Percentiles rank a stretch among this genome's conserved stretches.
phyloP scores from a whole-genome alignment of 2,329 filamentous ascomycete species.

The Colletotrichum sp. region DNA sequence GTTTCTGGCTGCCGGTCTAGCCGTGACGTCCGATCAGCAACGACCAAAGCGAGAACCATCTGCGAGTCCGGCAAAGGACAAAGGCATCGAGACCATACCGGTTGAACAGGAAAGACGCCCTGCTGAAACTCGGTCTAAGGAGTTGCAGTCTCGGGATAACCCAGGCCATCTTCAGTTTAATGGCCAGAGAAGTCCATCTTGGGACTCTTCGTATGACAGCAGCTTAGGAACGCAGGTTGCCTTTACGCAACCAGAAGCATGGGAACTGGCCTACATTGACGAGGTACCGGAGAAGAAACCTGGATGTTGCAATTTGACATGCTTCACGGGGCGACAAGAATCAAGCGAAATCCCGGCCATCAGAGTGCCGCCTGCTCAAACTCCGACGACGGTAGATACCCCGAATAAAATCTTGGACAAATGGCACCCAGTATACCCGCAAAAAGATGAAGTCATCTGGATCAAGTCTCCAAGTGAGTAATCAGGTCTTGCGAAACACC shows the following conservation, averaged over 20 bases:
- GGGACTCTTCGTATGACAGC: not conserved
- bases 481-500: not conserved
- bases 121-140: not conserved
- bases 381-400: slow-evolving; percentile 4
- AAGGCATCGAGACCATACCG: not conserved
- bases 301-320: slow-evolving; percentile 2
- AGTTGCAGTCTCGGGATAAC: not conserved
- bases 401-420: slow-evolving; percentile 11
- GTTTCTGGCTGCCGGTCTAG: slow-evolving; percentile 58
- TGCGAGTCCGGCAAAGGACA: not conserved
- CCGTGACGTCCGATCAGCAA: slow-evolving; percentile 59
- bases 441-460: not conserved
- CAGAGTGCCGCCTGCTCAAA: not conserved
- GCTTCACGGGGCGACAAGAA: not conserved
- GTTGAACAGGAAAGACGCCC: not conserved
- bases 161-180: slow-evolving; percentile 11
- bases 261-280: slow-evolving; percentile 37
- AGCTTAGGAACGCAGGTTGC: slow-evolving; percentile 35
- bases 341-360: not conserved
- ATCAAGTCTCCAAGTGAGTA: not conserved
- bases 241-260: slow-evolving; percentile 32
- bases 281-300: slow-evolving; percentile 28
- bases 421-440: slow-evolving; percentile 11
- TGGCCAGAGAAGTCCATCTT: slow-evolving; percentile 12
- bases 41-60: slow-evolving; percentile 23